Base-by-base conservation (phyloP, 176 grass and related monocot species). In the Aegilops sharonensis region DNA sequence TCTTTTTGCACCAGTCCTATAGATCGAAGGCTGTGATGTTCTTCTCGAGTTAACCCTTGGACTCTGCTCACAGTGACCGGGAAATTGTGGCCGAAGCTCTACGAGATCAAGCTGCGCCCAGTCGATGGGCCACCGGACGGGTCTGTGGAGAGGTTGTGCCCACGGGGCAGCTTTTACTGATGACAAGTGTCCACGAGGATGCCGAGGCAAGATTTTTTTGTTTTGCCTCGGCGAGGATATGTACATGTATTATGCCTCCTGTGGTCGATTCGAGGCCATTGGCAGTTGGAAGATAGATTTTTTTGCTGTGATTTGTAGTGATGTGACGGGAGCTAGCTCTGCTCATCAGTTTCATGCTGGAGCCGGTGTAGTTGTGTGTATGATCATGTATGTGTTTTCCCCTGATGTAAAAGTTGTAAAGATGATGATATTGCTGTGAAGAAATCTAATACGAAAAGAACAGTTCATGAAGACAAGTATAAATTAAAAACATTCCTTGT, bases 11-110 rank as follows among this genome's bases (percentile, higher is more conserved):
- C 54, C 7, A 6, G 1, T 71, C n/a, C 11, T 31, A 31, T 31
- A 31, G 30, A 31, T 3, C 30, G 30, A 31, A 31, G 30, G 1
- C 30, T 31, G 3, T 31, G 30, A 31, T 31, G 30, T 31, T 31
- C 30, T 3, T 31, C 30, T 31, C 30, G 2, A 31, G 30, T 31
- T 31, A 31, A 31, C 30, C 30, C 30, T 2, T 31, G 30, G 30
- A 31, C 30, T 31, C 54, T 59, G 5, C 54, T 59, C 54, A 59
- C 68, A 91, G 85, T 91, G 60, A 91, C 89, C 0, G 89, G 85
- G 2, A 91, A 91, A 69, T 68, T 84, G 23, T 91, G 89, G 89
- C 89, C 89, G 12, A 91, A 84, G 61, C 76, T 91, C 1, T 91
- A 91, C n/a, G 81, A 91, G 76, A 91, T 91, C 69, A 91, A 91